Base-by-base conservation (phyloP, 768 basidiomycete species). In the Boletus sp. region DNA sequence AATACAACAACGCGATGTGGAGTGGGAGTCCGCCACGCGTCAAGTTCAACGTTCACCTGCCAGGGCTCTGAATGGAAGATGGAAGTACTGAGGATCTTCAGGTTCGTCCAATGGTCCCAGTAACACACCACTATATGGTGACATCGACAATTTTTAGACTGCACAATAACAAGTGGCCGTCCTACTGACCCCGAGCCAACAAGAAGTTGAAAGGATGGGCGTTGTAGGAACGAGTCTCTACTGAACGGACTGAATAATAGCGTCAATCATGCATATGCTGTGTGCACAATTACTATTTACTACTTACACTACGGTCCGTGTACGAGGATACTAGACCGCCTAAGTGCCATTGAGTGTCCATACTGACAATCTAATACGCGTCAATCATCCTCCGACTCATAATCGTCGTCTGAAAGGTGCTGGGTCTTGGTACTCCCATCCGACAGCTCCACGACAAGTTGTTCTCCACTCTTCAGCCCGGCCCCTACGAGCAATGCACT, bases 381-480 rank as follows among this genome's bases (percentile, higher is more conserved):
- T 47, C 53, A 70, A 38, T 79, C 78, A 47, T 69, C 69, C 35
- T 87, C 85, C 21, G 81, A 82, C 51, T 77, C 71, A 56, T 84
- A 83, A 29, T 78, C 84, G 44, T 84, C 83, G 40, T 79, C 79
- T 5, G 77, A 79, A 41, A 58, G 70, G 19, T 65, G 70, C 14
- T 59, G 69, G 15, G 57, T 58, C 5, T 45, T 48, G 10, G 46
- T 51, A 13, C 27, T 45, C 29, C 45, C 46, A 15, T 62, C 55
- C 7, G 75, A 54, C 56, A 79, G 58, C 64, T 88, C 83, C 43
- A 88, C 79, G 4, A 87, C 83, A 21, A 91, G 73, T 59, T 87
- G 85, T 32, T 85, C 85, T 4, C 77, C 77, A 17, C 80, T 82
- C 56, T 74, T 78, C 46, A 89, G 67, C 15, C 69, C 75, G 14